Percentiles rank a stretch among this genome's conserved stretches.
Conservation (phyloP, 345 rosid species). For the Eucalyptus curtisii region DNA sequence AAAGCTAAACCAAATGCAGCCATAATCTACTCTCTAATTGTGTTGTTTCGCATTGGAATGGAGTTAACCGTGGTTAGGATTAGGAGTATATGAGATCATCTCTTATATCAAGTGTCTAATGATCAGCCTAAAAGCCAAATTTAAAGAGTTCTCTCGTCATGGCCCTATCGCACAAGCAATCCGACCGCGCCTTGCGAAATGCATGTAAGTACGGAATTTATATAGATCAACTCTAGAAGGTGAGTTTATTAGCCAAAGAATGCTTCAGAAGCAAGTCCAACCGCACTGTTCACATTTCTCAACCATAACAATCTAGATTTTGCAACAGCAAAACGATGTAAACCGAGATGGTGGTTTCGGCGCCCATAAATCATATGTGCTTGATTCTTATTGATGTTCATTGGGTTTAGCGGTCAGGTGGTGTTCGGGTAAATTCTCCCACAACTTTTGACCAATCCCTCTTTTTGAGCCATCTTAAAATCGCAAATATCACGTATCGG, state of each 20-base stretch:
- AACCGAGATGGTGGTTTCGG: fast-evolving
- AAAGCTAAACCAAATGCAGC: fast-evolving
- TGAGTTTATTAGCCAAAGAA: not conserved
- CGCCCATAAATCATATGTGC: not conserved
- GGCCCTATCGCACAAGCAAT: not conserved
- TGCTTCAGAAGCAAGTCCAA: too few species aligned
- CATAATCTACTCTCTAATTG: too few species aligned
- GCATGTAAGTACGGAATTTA: not conserved
- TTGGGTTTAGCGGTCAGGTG: not conserved
- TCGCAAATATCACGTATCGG: fast-evolving
- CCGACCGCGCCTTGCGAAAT: not conserved
- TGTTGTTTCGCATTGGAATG: not conserved
- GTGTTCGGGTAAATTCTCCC: fast-evolving
- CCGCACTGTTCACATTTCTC: not conserved
- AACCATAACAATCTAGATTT: not conserved
- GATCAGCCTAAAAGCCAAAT: not conserved
- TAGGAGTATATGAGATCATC: not conserved
- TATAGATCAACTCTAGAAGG: not conserved
- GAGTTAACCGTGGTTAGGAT: not conserved
- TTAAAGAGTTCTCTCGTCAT: not conserved
- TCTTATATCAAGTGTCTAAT: not conserved
- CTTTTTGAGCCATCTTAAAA: not conserved
- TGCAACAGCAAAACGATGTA: not conserved
- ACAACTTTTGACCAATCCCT: not conserved
- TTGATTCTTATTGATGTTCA: not conserved